phyloP scores from a whole-genome alignment of 2,329 filamentous ascomycete species.

The Xylariales sp. region DNA sequence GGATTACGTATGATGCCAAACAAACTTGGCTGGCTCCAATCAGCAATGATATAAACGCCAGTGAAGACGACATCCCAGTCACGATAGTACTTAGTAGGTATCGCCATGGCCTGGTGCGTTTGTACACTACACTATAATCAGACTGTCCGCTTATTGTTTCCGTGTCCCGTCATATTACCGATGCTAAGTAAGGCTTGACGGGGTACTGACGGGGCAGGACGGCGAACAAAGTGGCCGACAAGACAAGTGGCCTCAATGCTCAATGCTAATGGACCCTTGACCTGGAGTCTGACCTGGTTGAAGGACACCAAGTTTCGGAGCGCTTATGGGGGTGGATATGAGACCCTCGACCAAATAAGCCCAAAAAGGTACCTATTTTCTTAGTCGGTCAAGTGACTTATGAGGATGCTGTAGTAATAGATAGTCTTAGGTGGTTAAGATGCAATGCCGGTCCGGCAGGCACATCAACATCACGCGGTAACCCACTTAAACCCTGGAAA shows the following conservation, averaged over 20 bases:
- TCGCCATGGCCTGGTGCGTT: conserved; percentile 10
- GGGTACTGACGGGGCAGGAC: conserved; percentile 2
- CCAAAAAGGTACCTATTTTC: conserved; percentile 17
- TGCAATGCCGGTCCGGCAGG: conserved; percentile 34
- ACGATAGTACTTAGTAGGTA: neutral
- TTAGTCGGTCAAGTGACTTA: conserved; percentile 35
- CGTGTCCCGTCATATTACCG: neutral
- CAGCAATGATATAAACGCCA: neutral
- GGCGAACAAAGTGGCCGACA: conserved; percentile 17
- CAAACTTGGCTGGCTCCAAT: neutral
- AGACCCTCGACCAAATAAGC: conserved; percentile 15
- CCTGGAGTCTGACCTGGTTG: conserved; percentile 13
- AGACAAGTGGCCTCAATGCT: conserved; percentile 28
- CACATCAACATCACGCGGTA: conserved; percentile 33
- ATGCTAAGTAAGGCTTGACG: conserved; percentile 6
- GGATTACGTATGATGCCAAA: neutral
- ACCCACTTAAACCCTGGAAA: conserved; percentile 33
- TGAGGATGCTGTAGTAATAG: conserved; percentile 23
- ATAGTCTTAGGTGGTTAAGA: conserved; percentile 8
- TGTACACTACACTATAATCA: conserved; percentile 1
- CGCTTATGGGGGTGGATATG: conserved; percentile 26
- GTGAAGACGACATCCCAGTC: neutral
- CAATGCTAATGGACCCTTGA: conserved; percentile 7
- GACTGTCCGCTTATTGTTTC: conserved; percentile 25
- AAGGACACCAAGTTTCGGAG: conserved; percentile 23